Conservation (phyloP, 352 stramenopile species). For the Paralagenidium karlingii region DNA sequence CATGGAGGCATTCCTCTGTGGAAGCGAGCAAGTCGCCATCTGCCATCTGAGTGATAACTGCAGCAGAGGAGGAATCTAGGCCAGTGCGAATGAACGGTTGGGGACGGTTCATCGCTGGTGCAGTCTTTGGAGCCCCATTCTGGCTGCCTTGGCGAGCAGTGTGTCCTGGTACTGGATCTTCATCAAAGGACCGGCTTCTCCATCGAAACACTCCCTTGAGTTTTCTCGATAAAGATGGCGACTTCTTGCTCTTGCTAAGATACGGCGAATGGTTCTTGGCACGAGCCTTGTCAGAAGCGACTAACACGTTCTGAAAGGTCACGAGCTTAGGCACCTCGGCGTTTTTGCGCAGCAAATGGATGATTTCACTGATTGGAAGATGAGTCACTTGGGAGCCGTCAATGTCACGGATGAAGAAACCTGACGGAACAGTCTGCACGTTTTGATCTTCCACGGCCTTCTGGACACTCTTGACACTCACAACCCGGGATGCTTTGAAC, state of each 20-base stretch:
- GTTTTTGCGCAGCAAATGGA: conserved; percentile 37
- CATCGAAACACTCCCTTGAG: conserved; percentile 38
- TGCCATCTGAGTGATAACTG: no score
- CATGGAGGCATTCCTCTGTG: conserved; percentile 26
- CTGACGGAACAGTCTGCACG: no score
- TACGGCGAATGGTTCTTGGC: no score
- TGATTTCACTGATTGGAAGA: conserved; percentile 46
- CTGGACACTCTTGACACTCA: background rate
- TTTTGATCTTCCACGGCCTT: background rate
- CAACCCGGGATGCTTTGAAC: no score
- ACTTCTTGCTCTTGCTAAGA: no score
- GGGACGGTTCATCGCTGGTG: no score
- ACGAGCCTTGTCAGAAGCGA: no score
- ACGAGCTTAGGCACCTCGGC: conserved; percentile 23
- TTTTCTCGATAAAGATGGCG: conserved; percentile 23
- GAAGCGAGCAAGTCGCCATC: no score
- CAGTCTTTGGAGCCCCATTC: no score
- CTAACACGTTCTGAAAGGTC: conserved; percentile 41
- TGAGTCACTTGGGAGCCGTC: conserved; percentile 37
- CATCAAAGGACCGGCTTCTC: conserved; percentile 15
- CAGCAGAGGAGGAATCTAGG: no score
- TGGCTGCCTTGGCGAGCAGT: no score
- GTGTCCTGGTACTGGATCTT: conserved; percentile 2
- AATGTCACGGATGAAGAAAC: conserved; percentile 52
- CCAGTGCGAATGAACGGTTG: no score